A percentile compares a stretch with the other conserved stretches of the same genome.
phyloP scores from a whole-genome alignment of 1,139 yeast species.

The Suhomyces anneliseae region DNA sequence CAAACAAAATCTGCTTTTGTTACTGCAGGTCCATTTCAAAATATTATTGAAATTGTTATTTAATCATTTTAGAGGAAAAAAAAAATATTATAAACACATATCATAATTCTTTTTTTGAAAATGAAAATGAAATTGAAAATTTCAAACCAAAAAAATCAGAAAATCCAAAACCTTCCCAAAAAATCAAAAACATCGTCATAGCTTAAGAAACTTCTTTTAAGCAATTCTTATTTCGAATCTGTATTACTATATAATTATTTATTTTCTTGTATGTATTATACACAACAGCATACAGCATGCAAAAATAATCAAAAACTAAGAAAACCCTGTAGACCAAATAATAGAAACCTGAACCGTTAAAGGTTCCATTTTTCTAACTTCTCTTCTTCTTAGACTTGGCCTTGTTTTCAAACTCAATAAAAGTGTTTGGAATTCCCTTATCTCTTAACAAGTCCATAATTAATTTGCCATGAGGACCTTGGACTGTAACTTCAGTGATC shows the following conservation, averaged over 20 bases:
- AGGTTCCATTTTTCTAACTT: neutral
- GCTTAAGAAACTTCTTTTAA: neutral
- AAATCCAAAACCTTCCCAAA: no score
- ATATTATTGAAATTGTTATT: slow-evolving; percentile 56
- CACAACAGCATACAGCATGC: neutral
- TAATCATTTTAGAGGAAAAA: slow-evolving; percentile 14
- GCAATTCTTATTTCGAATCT: neutral
- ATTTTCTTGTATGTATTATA: slow-evolving; percentile 2
- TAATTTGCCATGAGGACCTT: slow-evolving; percentile 80
- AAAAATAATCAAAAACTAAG: no score
- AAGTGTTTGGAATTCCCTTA: slow-evolving; percentile 69
- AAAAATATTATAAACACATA: no score
- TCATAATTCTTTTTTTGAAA: no score
- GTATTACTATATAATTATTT: neutral
- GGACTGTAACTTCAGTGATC: slow-evolving; percentile 71
- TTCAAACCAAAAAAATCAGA: no score
- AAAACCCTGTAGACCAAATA: no score
- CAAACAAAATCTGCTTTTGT: slow-evolving; percentile 58
- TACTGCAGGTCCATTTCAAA: slow-evolving; percentile 53
- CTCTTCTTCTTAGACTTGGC: slow-evolving; percentile 56
- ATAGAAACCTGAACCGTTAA: neutral
- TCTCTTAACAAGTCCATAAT: slow-evolving; percentile 56
- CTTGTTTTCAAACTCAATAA: slow-evolving; percentile 64
- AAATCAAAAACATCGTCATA: neutral
- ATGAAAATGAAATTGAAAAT: no score